phyloP scores from a whole-genome alignment of 148 eudicot genomes.

The Camellia granthamiana region DNA sequence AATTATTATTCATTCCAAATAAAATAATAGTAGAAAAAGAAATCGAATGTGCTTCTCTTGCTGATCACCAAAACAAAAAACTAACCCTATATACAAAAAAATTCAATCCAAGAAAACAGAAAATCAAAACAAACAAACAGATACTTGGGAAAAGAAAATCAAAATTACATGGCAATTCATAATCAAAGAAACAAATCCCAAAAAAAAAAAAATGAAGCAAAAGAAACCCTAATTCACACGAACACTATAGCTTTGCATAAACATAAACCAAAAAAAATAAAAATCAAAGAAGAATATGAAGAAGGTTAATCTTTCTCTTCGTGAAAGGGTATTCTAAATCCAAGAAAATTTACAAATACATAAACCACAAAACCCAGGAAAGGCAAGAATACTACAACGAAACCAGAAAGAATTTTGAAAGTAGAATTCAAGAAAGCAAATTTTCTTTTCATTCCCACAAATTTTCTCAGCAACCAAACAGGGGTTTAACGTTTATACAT shows the following conservation, averaged over 20 bases:
- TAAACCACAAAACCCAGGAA: neutral
- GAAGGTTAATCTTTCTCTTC: neutral
- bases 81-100: neutral
- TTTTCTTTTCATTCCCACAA: neutral
- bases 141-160: neutral
- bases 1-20: neutral
- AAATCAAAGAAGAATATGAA: neutral
- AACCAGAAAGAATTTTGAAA: neutral
- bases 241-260: neutral
- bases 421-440: conserved; percentile 1
- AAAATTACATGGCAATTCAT: neutral
- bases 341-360: neutral
- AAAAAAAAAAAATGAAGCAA: neutral
- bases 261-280: neutral
- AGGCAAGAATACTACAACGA: neutral
- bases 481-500: neutral
- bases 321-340: neutral
- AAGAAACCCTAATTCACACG: neutral
- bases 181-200: neutral
- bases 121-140: neutral
- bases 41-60: neutral
- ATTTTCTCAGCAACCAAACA: neutral
- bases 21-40: neutral
- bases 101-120: neutral
- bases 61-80: neutral